A percentile compares a stretch with the other conserved stretches of the same genome.
These are phyloP conservation scores for Theileria equi DNA, from an alignment of 169 alveolate species.

Conservation along the genomic window DNA sequence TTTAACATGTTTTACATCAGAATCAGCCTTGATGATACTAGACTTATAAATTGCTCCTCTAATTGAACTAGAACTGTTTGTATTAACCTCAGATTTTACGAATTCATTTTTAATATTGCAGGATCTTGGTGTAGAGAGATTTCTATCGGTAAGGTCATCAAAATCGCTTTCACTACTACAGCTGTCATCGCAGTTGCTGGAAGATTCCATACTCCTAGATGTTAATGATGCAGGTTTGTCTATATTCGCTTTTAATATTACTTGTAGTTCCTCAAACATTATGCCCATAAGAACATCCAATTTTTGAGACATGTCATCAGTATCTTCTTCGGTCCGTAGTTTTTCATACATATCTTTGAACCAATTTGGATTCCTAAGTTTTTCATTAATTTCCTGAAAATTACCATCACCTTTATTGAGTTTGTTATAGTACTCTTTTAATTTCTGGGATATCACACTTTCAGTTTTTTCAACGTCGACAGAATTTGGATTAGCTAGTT, in stretches of 20 bases:
- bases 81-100: too few relatives aligned
- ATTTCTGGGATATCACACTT: conserved; percentile 11
- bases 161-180: not conserved
- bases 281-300: conserved; percentile 57
- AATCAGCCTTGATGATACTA: too few relatives aligned
- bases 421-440: conserved; percentile 31
- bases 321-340: conserved; percentile 68
- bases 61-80: too few relatives aligned
- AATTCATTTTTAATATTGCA: too few relatives aligned
- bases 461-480: conserved; percentile 38
- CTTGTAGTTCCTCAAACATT: conserved; percentile 16
- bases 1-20: not conserved
- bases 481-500: conserved; percentile 21
- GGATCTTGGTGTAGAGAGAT: not conserved
- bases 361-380: conserved; percentile 57
- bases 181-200: not conserved
- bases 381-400: conserved; percentile 11
- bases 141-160: not conserved
- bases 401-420: conserved; percentile 25
- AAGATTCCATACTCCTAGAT: not conserved
- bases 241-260: not conserved
- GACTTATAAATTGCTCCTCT: too few relatives aligned
- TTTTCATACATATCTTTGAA: conserved; percentile 43
- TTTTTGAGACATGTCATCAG: conserved; percentile 67
- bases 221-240: not conserved